Base-by-base conservation (phyloP, 2,329 filamentous ascomycete genomes). In the Trichoderma guizhouense region DNA sequence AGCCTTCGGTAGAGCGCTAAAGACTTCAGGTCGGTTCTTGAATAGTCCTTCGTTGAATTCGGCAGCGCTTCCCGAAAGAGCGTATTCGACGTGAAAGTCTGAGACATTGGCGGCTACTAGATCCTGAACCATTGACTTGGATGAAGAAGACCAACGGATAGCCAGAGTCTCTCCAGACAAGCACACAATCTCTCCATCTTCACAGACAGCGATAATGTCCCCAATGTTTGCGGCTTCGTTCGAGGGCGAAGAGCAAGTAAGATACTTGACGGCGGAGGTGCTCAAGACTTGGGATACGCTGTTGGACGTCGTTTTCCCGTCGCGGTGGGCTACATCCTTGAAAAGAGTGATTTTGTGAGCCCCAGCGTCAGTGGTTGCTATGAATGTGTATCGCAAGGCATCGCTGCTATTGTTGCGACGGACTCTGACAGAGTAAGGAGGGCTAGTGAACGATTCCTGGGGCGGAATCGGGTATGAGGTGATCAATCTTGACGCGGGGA, bases 391-490 rank as follows among this genome's bases (percentile, higher is more conserved):
- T 75, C 90, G 85, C 53, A 85, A 83, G 36, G 88, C 81, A 72
- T 86, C 84, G 74, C 81, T 84, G 69, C 81, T 82, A 26, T 83
- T 83, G 12, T 84, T 79, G 60, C 82, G 82, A 75, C 88, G 85
- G 73, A 85, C 82, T 74, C 88, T 84, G 55, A 90, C 79, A 18
- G 90, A 91, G 78, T 84, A 86, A 24, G 89, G 86, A 9, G 89
- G 80, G 79, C 89, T 91, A 69, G 88, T 88, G 78, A 92, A 90
- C 66, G 84, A 85, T 68, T 90, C 87, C 79, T 91, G 88, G 1
- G 90, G 90, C 30, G 90, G 88, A 73, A 92, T 86, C 26, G 90
- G 89, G 78, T 91, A 91, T 2, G 90, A 91, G 7, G 89, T 91
- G 76, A 91, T 85, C 73, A 91, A 82, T 73, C 87, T 85, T 7